Conservation (phyloP, 2,329 filamentous ascomycete genomes). For the Xylariaceae sp. region DNA sequence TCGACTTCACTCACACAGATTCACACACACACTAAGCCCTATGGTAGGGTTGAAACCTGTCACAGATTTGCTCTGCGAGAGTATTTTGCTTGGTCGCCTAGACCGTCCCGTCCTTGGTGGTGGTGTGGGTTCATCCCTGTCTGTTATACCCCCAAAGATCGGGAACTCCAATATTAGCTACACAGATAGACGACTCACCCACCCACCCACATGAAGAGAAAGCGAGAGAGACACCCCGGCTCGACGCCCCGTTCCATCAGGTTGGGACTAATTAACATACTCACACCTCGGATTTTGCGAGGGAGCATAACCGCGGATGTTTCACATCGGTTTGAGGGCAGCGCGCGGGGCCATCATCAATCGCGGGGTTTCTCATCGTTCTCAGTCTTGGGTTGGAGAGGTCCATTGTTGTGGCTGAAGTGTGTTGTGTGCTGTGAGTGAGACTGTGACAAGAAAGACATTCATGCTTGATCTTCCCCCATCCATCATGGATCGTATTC, state of each 20-base stretch:
- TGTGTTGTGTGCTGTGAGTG: neutral
- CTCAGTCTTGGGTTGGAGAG: no score
- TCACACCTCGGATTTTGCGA: neutral
- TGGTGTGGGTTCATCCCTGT: neutral
- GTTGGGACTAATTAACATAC: neutral
- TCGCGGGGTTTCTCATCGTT: no score
- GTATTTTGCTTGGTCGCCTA: neutral
- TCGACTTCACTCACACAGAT: neutral
- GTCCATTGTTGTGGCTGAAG: neutral
- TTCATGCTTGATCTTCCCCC: neutral
- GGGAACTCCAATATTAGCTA: neutral
- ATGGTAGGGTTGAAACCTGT: conserved; percentile 10
- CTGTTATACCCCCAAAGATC: conserved; percentile 3
- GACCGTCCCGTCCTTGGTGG: neutral
- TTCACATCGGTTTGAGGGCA: neutral
- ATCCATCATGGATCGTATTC: neutral
- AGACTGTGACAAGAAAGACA: neutral
- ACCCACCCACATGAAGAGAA: no score
- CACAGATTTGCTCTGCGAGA: neutral
- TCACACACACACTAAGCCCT: conserved; percentile 9
- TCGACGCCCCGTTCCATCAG: neutral
- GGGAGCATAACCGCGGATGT: neutral
- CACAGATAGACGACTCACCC: no score
- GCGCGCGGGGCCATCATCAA: no score
- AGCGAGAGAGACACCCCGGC: no score